A percentile compares a stretch with the other conserved stretches of the same genome.
Evolutionary conservation across 805 yeast species (phyloP).

Genomic region (Candida adriatica): DNA sequence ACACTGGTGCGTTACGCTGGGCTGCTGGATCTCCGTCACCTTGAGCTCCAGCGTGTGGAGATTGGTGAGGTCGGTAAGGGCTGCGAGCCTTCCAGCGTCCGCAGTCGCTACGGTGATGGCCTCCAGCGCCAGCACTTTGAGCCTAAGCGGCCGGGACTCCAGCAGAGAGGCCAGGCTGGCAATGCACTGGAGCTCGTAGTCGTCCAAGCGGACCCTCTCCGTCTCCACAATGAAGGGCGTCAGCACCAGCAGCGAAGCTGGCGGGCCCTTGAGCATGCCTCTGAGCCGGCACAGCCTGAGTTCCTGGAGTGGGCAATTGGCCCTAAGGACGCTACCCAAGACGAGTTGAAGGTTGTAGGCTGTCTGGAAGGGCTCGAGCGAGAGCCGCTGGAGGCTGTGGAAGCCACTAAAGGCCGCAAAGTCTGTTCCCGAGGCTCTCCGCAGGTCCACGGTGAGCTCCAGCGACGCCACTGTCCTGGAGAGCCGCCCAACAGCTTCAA

Average conservation of each 20-base stretch:
- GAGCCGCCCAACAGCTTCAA: constrained; percentile 25
- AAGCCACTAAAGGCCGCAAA: constrained; percentile 16
- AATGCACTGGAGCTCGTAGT: constrained; percentile 15
- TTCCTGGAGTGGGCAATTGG: constrained; percentile 7
- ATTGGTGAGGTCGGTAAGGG: constrained; percentile 6
- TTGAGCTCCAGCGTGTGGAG: constrained; percentile 27
- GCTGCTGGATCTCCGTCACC: constrained; percentile 30
- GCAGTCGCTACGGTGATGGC: constrained; percentile 11
- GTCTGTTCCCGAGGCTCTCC: constrained; percentile 9
- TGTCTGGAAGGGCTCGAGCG: constrained; percentile 30
- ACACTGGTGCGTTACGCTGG: constrained; percentile 10
- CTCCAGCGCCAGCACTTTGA: constrained; percentile 12
- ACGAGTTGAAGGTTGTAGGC: constrained; percentile 21
- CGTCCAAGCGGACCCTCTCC: constrained; percentile 11
- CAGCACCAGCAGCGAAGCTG: constrained; percentile 14
- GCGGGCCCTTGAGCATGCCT: constrained; percentile 12
- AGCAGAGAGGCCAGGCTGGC: constrained; percentile 9
- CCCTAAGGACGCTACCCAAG: constrained; percentile 13
- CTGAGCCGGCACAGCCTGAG: constrained; percentile 14
- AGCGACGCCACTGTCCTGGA: constrained; percentile 25
- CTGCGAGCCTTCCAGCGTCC: constrained; percentile 11
- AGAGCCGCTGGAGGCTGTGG: constrained; percentile 27
- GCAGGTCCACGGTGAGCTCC: constrained; percentile 27
- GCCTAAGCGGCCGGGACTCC: constrained; percentile 1
- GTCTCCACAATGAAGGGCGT: constrained; percentile 14